Conservation (phyloP, 2,329 filamentous ascomycete species). For the Colletotrichum magnum region DNA sequence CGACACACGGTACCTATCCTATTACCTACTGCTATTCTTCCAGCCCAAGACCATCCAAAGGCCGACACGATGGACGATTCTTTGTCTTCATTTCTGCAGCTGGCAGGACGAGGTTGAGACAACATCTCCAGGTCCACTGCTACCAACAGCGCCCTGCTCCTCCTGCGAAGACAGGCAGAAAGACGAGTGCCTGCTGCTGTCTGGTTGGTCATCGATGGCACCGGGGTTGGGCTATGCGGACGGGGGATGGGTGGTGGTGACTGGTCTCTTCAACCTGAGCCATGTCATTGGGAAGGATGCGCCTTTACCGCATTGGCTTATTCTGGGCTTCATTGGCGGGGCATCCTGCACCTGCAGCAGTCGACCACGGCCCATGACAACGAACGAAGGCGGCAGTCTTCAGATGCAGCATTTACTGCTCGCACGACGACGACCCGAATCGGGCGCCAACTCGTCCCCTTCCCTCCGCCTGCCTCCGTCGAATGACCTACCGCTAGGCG, state of each 20-base stretch:
- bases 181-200: not conserved
- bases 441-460: constrained; percentile 1
- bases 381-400: constrained; percentile 30
- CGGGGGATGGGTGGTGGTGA: constrained; percentile 1
- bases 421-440: constrained; percentile 11
- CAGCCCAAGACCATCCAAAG: constrained; percentile 1
- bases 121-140: not conserved
- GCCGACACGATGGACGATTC: not conserved
- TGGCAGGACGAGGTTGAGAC: constrained; percentile 2
- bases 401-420: constrained; percentile 25
- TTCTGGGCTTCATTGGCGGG: constrained; percentile 33
- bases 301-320: constrained; percentile 28
- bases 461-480: not conserved
- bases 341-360: constrained; percentile 36
- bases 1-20: not conserved
- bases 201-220: constrained; percentile 4
- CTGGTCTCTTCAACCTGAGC: constrained; percentile 24
- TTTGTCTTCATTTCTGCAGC: not conserved
- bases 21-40: not conserved
- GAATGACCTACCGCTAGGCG: not conserved
- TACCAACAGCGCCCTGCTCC: not conserved
- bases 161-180: constrained; percentile 1
- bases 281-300: constrained; percentile 29
- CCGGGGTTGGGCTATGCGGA: constrained; percentile 19
- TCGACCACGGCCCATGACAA: constrained; percentile 19